Conservation (phyloP, 140 eudicot genomes). For the Anethum foeniculum region DNA sequence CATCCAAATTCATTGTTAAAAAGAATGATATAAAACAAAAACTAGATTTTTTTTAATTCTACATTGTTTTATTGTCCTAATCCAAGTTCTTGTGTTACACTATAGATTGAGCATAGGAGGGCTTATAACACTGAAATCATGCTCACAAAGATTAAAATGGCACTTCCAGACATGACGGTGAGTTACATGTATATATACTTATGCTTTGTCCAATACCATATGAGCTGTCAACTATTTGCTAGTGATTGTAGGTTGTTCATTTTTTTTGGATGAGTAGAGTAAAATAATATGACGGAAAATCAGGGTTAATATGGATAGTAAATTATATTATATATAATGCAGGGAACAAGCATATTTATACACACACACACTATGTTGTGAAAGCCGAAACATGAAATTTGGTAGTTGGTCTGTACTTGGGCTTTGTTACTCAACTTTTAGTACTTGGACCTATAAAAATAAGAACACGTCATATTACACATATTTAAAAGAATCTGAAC, state of each 20-base stretch:
- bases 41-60: neutral
- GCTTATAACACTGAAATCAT: slow-evolving; percentile 6
- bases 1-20: neutral
- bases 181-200: neutral
- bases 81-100: neutral
- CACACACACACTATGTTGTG: too few species aligned
- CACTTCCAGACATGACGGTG: slow-evolving; percentile 5
- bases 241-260: neutral
- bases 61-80: neutral
- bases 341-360: neutral
- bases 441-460: too few species aligned
- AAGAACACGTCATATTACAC: too few species aligned
- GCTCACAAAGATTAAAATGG: slow-evolving; percentile 8
- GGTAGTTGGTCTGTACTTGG: too few species aligned
- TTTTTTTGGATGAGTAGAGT: neutral
- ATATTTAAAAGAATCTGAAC: neutral
- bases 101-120: slow-evolving; percentile 6
- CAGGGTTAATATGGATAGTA: neutral
- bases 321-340: neutral
- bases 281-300: neutral
- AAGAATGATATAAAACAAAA: neutral
- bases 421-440: too few species aligned
- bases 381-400: too few species aligned
- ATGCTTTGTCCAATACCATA: neutral
- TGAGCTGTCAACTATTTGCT: neutral